Evolutionary conservation across 2,329 filamentous ascomycete genomes (phyloP).

Genomic region (Cryphonectria parasitica): DNA sequence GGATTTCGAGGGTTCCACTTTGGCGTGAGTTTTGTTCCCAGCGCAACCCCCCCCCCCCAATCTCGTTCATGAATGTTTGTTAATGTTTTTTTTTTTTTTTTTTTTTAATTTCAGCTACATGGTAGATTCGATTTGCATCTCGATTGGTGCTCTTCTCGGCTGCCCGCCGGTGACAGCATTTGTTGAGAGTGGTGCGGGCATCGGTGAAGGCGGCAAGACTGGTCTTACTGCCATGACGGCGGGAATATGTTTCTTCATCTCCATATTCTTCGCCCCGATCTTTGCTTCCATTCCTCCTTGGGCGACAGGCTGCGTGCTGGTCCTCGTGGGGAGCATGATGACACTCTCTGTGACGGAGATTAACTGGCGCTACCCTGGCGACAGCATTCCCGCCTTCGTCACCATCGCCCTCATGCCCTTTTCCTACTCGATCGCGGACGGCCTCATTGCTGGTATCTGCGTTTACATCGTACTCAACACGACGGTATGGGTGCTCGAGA

Average conservation of each 20-base stretch:
- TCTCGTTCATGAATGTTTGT: neutral
- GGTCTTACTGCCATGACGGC: conserved; percentile 72
- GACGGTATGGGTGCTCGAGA: conserved; percentile 69
- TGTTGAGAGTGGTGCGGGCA: conserved; percentile 76
- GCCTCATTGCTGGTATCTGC: conserved; percentile 79
- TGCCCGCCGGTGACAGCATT: conserved; percentile 74
- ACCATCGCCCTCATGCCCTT: conserved; percentile 88
- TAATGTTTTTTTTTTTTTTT: no score
- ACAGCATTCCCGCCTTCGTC: conserved; percentile 82
- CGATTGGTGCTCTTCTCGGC: conserved; percentile 74
- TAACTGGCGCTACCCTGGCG: conserved; percentile 87
- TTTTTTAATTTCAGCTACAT: conserved; percentile 58
- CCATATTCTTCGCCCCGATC: conserved; percentile 76
- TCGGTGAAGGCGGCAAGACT: conserved; percentile 74
- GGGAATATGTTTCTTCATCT: conserved; percentile 71
- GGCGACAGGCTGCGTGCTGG: conserved; percentile 76
- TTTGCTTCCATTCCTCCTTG: conserved; percentile 78
- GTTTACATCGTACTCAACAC: conserved; percentile 79
- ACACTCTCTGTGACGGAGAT: conserved; percentile 76
- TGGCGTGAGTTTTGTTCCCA: conserved; percentile 59
- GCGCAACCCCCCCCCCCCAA: no score
- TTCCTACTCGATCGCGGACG: conserved; percentile 86
- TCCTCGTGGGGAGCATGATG: conserved; percentile 91
- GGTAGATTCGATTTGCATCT: conserved; percentile 78
- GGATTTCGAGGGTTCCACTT: conserved; percentile 83